Conservation (phyloP, 2,329 filamentous ascomycete species). For the Penicillium janthinellum region DNA sequence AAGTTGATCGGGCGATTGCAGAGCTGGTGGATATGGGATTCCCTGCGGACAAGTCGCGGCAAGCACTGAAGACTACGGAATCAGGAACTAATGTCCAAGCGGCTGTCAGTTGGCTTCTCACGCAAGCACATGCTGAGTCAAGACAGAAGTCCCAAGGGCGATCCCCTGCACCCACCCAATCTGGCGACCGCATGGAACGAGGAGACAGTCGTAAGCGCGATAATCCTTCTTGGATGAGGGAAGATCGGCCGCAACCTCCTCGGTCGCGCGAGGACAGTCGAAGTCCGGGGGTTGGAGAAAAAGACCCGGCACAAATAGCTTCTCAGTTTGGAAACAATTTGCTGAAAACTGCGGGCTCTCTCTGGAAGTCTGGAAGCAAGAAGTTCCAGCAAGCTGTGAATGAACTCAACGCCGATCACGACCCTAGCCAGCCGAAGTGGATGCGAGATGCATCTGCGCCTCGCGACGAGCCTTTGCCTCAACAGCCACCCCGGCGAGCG, state of each 20-base stretch:
- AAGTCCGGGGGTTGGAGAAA: slow-evolving; percentile 57
- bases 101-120: slow-evolving; percentile 85
- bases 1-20: slow-evolving; percentile 76
- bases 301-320: slow-evolving; percentile 77
- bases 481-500: slow-evolving; percentile 20
- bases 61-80: slow-evolving; percentile 78
- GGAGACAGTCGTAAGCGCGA: slow-evolving; percentile 34
- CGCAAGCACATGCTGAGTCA: slow-evolving; percentile 84
- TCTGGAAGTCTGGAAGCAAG: slow-evolving; percentile 95
- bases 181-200: slow-evolving; percentile 24
- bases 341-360: slow-evolving; percentile 89
- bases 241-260: slow-evolving; percentile 42
- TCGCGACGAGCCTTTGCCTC: slow-evolving; percentile 26
- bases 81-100: slow-evolving; percentile 79
- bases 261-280: slow-evolving; percentile 33
- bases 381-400: slow-evolving; percentile 89
- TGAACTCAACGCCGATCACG: slow-evolving; percentile 74
- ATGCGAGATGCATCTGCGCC: slow-evolving; percentile 70
- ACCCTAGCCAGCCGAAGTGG: slow-evolving; percentile 87
- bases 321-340: slow-evolving; percentile 79
- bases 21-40: slow-evolving; percentile 97
- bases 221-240: slow-evolving; percentile 65
- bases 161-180: slow-evolving; percentile 23
- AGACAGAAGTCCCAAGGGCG: slow-evolving; percentile 64
- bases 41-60: slow-evolving; percentile 75